Conservation (phyloP, 768 basidiomycete species). For the Mrakia hoshinonis region DNA sequence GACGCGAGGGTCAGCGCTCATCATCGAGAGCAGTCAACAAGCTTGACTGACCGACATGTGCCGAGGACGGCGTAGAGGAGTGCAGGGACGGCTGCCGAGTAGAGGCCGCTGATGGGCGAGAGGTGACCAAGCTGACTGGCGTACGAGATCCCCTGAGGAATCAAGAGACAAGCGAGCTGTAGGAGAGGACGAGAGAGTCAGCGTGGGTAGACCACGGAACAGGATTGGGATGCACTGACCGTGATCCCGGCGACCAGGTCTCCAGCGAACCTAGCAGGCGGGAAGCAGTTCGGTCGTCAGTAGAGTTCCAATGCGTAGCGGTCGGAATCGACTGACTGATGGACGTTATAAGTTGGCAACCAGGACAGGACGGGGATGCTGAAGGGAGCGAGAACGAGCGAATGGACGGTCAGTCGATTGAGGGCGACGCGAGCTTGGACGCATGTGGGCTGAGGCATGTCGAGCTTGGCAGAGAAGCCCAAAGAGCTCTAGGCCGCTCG, state of each 20-base stretch:
- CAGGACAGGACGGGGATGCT: slow-evolving; percentile 25
- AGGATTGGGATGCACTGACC: slow-evolving; percentile 40
- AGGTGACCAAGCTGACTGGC: slow-evolving; percentile 57
- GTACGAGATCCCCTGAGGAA: slow-evolving; percentile 64
- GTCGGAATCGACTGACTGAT: background rate
- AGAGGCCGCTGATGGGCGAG: slow-evolving; percentile 71
- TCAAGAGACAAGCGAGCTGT: slow-evolving; percentile 40
- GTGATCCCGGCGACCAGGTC: slow-evolving; percentile 81
- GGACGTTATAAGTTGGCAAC: slow-evolving; percentile 17
- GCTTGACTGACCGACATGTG: slow-evolving; percentile 52
- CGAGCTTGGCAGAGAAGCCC: background rate
- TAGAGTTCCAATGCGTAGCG: background rate
- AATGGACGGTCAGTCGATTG: background rate
- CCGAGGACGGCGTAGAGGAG: slow-evolving; percentile 86
- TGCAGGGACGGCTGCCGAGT: slow-evolving; percentile 80
- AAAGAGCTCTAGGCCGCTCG: too few relatives aligned
- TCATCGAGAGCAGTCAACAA: slow-evolving; percentile 52
- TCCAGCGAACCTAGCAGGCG: slow-evolving; percentile 47
- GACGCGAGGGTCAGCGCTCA: background rate
- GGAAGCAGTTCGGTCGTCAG: background rate
- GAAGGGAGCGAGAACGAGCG: background rate
- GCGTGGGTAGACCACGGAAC: background rate
- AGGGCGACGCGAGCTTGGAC: background rate
- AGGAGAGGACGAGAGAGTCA: background rate
- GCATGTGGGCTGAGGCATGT: background rate